These are phyloP conservation scores for Psidium friedrichsthalianum DNA, from an alignment of 345 rosid species.

Conservation along the genomic window DNA sequence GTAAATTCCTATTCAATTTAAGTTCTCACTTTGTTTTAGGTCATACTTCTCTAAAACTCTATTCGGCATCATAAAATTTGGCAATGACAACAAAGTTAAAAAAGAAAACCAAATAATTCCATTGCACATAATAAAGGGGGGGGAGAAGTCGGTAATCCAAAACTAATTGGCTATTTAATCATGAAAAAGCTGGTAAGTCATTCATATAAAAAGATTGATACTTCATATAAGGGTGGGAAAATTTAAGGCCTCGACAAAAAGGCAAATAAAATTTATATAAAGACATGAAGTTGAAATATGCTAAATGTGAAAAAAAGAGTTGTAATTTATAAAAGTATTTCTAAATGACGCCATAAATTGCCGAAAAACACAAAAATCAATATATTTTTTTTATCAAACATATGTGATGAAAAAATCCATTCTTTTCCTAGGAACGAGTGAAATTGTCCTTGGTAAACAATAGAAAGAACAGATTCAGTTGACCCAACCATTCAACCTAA, in stretches of 20 bases:
- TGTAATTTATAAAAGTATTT: background rate
- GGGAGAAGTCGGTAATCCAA: no score
- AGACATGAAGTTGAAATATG: background rate
- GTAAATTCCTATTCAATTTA: no score
- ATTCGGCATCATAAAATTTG: no score
- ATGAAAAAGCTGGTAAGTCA: background rate
- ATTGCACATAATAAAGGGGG: no score
- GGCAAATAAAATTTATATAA: no score
- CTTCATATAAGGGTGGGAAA: no score
- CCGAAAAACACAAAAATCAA: background rate
- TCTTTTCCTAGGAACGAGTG: background rate
- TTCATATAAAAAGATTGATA: background rate
- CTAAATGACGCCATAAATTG: background rate
- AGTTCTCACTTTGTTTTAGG: no score
- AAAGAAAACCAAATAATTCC: no score
- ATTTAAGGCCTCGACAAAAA: no score
- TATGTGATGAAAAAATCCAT: background rate
- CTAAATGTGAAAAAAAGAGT: background rate
- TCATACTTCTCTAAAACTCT: no score
- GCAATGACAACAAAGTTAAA: no score
- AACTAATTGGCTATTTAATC: background rate
- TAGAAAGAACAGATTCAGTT: background rate
- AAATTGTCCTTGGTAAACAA: background rate
- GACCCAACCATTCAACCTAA: no score
- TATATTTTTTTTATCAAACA: background rate